Percentiles rank a stretch among this genome's conserved stretches.
phyloP scores from a whole-genome alignment of 208 protist genomes.

The Crithidia thermophila region DNA sequence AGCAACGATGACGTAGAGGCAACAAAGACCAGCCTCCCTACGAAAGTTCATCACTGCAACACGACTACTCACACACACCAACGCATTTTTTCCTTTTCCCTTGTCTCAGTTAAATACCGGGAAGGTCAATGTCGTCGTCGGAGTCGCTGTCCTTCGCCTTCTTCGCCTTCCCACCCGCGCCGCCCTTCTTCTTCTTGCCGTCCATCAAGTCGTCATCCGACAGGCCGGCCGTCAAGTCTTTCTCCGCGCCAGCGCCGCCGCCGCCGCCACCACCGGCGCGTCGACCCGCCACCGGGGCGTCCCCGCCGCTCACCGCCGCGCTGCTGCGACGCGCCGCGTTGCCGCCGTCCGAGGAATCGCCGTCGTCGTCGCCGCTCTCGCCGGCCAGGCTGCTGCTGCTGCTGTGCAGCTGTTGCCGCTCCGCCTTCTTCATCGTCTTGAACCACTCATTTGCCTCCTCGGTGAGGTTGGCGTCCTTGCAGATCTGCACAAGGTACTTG shows the following conservation, averaged over 20 bases:
- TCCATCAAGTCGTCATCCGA: constrained; percentile 45
- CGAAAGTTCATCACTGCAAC: too few relatives aligned
- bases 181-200: constrained; percentile 19
- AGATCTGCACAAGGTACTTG: constrained; percentile 94
- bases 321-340: constrained; percentile 9
- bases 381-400: constrained; percentile 33
- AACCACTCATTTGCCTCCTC: constrained; percentile 94
- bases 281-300: constrained; percentile 28
- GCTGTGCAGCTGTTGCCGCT: constrained; percentile 62
- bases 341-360: constrained; percentile 26
- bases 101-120: constrained; percentile 54
- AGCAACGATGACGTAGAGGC: too few relatives aligned
- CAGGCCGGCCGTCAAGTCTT: constrained; percentile 41
- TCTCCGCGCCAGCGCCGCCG: constrained; percentile 16
- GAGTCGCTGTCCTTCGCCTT: constrained; percentile 45
- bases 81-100: neutral
- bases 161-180: constrained; percentile 24
- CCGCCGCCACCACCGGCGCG: constrained; percentile 26
- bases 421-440: constrained; percentile 81
- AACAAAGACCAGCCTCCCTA: too few relatives aligned
- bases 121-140: constrained; percentile 82
- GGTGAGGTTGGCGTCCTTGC: constrained; percentile 86
- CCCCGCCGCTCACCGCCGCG: constrained; percentile 8
- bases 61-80: constrained; percentile 8
- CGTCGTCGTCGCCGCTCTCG: constrained; percentile 25